These are phyloP conservation scores for Ophiostoma triangulosporum DNA, from an alignment of 2,329 filamentous ascomycete genomes.

Conservation along the genomic window DNA sequence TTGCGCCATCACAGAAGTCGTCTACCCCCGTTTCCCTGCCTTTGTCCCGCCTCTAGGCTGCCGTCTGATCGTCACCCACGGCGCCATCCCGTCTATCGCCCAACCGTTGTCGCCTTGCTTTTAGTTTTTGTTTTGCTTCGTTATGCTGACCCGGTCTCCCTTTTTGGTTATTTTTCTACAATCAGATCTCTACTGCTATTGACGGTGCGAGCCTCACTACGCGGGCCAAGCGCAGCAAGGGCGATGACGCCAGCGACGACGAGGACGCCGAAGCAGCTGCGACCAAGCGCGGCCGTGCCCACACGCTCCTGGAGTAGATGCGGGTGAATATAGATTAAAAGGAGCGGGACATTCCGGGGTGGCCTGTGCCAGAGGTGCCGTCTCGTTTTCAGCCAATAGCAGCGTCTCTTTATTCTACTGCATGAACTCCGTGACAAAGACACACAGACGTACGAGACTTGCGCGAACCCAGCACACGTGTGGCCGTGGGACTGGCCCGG, in stretches of 20 bases:
- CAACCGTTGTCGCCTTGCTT: background rate
- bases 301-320: background rate
- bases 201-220: background rate
- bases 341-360: no score
- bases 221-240: background rate
- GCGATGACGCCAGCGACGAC: background rate
- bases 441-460: no score
- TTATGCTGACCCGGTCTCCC: background rate
- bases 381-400: no score
- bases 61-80: background rate
- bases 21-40: background rate
- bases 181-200: background rate
- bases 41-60: background rate
- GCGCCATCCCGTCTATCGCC: background rate
- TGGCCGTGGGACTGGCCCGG: no score
- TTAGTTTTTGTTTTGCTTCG: background rate
- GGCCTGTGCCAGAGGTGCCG: no score
- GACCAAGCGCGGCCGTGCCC: constrained; percentile 14
- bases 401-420: no score
- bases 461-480: no score
- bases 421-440: no score
- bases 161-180: background rate
- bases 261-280: background rate
- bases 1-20: background rate
- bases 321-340: no score